Evolutionary conservation across 129 eudicot genomes (phyloP).

Genomic region (Scalesia atractyloides): DNA sequence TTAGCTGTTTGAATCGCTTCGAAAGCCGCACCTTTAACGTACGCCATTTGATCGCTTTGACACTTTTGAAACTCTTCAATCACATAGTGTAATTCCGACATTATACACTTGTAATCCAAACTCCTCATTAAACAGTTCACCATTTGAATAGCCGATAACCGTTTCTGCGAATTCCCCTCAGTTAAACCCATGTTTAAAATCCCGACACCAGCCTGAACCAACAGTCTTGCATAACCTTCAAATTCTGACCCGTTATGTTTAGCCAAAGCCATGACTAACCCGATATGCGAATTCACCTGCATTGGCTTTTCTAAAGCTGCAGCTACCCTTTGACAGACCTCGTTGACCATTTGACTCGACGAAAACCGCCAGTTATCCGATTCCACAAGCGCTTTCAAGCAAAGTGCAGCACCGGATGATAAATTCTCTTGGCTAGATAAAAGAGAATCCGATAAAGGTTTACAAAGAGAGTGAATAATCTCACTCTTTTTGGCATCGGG

Average conservation of each 20-base stretch:
- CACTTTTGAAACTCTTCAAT: constrained; percentile 82
- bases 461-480: constrained; percentile 75
- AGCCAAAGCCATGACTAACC: constrained; percentile 77
- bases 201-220: constrained; percentile 61
- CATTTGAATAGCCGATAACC: constrained; percentile 84
- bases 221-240: constrained; percentile 80
- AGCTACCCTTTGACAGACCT: constrained; percentile 78
- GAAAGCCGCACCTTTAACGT: constrained; percentile 82
- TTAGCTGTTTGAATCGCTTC: constrained; percentile 83
- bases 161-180: constrained; percentile 74
- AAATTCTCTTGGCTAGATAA: constrained; percentile 70
- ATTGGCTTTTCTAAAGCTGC: constrained; percentile 76
- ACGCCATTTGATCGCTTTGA: constrained; percentile 78
- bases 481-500: constrained; percentile 59
- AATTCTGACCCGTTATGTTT: constrained; percentile 63
- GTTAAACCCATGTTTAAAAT: constrained; percentile 57
- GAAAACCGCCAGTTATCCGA: constrained; percentile 92
- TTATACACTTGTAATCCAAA: constrained; percentile 76
- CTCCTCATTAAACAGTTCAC: constrained; percentile 74
- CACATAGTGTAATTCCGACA: constrained; percentile 62
- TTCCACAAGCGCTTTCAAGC: constrained; percentile 82
- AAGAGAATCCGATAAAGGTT: constrained; percentile 83
- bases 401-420: constrained; percentile 89
- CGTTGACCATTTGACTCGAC: constrained; percentile 72
- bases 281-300: constrained; percentile 75